Conservation (phyloP, 1,284 basidiomycete genomes). For the Pseudozyma pruni region DNA sequence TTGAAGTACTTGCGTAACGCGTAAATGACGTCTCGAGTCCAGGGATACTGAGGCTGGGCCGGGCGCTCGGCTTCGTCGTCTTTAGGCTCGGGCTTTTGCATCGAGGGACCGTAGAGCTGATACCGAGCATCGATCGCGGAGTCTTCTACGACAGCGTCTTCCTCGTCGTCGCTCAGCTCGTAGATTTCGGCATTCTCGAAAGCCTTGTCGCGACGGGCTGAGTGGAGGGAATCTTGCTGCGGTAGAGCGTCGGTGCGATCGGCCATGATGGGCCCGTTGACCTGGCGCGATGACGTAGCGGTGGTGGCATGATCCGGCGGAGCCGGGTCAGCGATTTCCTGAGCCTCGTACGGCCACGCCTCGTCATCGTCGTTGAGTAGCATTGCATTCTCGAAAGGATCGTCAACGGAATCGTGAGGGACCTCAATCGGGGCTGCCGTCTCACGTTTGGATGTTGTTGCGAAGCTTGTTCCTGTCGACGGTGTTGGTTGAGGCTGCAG, state of each 20-base stretch:
- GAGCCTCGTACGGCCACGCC: no score
- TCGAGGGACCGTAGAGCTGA: conserved; percentile 26
- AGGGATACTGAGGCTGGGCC: conserved; percentile 65
- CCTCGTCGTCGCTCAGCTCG: conserved; percentile 12
- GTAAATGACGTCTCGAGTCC: conserved; percentile 74
- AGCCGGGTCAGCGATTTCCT: no score
- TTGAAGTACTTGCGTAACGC: conserved; percentile 77
- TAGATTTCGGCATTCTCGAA: not conserved
- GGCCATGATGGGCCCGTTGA: no score
- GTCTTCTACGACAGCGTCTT: conserved; percentile 16
- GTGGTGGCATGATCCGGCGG: no score
- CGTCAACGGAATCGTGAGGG: no score
- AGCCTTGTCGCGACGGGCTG: not conserved
- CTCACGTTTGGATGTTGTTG: not conserved
- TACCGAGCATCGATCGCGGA: conserved; percentile 24
- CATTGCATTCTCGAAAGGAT: no score
- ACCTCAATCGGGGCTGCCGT: no score
- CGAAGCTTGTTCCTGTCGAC: not conserved
- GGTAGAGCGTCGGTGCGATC: not conserved
- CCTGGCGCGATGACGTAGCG: no score
- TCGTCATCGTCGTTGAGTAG: no score
- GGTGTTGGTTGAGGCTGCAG: not conserved
- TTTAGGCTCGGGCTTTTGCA: conserved; percentile 28
- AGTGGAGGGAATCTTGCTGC: not conserved
- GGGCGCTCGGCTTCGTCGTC: conserved; percentile 2